Conservation (phyloP, 129 eudicot species). For the Saussurea involucrata region DNA sequence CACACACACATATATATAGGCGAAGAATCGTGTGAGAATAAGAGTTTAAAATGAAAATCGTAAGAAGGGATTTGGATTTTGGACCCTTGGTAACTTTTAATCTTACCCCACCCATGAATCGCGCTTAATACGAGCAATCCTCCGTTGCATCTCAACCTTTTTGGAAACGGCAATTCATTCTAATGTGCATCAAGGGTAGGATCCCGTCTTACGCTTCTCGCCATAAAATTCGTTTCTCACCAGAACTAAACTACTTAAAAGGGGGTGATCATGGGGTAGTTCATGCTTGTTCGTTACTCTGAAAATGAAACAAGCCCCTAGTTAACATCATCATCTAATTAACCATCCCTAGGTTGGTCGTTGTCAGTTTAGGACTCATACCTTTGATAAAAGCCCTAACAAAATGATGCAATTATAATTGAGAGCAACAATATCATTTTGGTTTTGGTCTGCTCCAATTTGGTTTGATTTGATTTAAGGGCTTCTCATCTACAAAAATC, state of each 20-base stretch:
- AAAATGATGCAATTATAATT: background rate
- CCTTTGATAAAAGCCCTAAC: background rate
- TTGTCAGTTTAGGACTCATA: background rate
- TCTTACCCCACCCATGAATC: too few species aligned
- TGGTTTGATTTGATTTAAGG: background rate
- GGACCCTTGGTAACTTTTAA: too few species aligned
- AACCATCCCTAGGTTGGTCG: background rate
- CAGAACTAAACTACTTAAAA: background rate
- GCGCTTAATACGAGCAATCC: too few species aligned
- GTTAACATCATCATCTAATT: background rate
- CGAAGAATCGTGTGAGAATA: too few species aligned
- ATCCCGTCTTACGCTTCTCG: too few species aligned
- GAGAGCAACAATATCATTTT: background rate
- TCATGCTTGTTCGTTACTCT: background rate
- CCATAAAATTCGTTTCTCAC: too few species aligned
- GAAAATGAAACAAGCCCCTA: background rate
- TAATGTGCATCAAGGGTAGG: too few species aligned
- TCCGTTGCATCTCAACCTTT: too few species aligned
- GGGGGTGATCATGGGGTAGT: background rate
- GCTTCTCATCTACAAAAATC: background rate
- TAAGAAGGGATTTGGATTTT: too few species aligned
- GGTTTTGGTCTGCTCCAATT: background rate
- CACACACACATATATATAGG: too few species aligned
- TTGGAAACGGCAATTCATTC: too few species aligned
- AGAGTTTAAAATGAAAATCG: too few species aligned